phyloP scores from a whole-genome alignment of 345 rosid species.

The Odontarrhena argentea region DNA sequence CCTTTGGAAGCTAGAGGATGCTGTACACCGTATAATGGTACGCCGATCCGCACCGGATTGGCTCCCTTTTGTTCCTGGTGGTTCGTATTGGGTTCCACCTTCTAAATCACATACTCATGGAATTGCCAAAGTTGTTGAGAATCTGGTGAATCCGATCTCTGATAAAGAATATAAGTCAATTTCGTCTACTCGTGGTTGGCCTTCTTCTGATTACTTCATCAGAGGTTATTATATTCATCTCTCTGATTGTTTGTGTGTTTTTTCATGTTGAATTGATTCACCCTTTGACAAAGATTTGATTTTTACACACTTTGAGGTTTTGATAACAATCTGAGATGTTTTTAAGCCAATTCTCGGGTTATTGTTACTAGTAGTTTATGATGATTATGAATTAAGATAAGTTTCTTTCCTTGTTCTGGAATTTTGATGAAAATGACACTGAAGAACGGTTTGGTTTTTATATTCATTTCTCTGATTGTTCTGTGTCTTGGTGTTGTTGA shows the following conservation, averaged over 20 bases:
- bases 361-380: too few species aligned
- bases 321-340: too few species aligned
- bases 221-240: slow-evolving; percentile 49
- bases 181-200: slow-evolving; percentile 78
- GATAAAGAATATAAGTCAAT: slow-evolving; percentile 59
- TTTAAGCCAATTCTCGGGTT: too few species aligned
- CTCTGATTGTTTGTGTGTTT: background rate
- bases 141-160: slow-evolving; percentile 62
- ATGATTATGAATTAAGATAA: too few species aligned
- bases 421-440: too few species aligned
- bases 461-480: too few species aligned
- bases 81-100: slow-evolving; percentile 96
- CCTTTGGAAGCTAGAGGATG: slow-evolving; percentile 79
- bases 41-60: slow-evolving; percentile 97
- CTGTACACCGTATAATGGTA: slow-evolving; percentile 81
- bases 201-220: slow-evolving; percentile 80
- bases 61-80: slow-evolving; percentile 95
- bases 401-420: too few species aligned
- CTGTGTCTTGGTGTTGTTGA: background rate
- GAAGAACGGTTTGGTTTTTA: too few species aligned
- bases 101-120: slow-evolving; percentile 59
- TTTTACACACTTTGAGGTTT: background rate
- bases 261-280: background rate
- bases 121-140: slow-evolving; percentile 74
- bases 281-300: too few species aligned